phyloP scores from a whole-genome alignment of 75 land plant genomes.

The Cunninghamia lanceolata region DNA sequence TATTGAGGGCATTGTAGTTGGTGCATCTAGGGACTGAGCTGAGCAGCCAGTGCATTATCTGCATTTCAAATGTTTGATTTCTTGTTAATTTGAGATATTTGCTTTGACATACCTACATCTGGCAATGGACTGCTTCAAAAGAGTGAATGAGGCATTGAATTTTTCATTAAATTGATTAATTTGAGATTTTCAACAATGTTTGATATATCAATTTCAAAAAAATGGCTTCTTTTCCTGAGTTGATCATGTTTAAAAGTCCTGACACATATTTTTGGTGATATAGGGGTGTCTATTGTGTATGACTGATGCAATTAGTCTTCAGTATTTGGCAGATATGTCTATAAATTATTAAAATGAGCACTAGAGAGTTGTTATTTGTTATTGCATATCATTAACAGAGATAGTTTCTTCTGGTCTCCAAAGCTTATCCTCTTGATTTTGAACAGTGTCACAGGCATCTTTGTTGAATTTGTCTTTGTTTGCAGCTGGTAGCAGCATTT shows the following conservation, averaged over 20 bases:
- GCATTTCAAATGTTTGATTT: neutral
- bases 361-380: neutral
- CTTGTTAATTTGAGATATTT: neutral
- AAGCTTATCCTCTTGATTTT: neutral
- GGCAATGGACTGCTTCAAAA: neutral
- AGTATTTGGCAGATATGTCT: neutral
- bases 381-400: neutral
- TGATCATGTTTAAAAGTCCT: neutral
- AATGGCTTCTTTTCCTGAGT: neutral
- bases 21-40: neutral
- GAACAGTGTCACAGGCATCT: neutral
- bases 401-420: neutral
- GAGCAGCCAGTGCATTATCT: neutral
- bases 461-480: neutral
- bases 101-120: neutral
- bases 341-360: neutral
- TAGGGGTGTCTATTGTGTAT: neutral
- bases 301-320: neutral
- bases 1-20: neutral
- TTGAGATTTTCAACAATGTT: neutral
- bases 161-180: neutral
- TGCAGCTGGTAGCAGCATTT: neutral
- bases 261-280: neutral
- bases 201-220: neutral
- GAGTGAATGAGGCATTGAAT: neutral